Base-by-base conservation (phyloP, 2,329 filamentous ascomycete species). In the Sporothrix variecibatus region DNA sequence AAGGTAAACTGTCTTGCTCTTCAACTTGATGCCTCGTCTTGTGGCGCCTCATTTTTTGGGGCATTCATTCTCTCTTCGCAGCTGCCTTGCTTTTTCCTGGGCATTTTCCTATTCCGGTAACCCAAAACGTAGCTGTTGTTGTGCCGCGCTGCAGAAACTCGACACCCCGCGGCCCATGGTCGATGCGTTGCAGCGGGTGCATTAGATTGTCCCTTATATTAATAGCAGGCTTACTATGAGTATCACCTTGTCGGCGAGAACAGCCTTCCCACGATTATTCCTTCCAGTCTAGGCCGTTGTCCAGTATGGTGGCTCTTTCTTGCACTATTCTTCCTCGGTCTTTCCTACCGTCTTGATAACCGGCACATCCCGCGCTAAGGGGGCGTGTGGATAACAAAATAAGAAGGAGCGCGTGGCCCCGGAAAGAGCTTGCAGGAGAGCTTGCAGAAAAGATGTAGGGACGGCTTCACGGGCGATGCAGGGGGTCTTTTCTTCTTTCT, bases 381-480 rank as follows among this genome's bases (percentile, higher is more conserved):
- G 38, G 53, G 65, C 9, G 69, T 38, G 31, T 23, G 31, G 12
- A 60, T 28, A 49, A 62, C 8, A n/a, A 60, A 5, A 2, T 1
- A 15, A n/a, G 17, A 60, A 71, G 69, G 31, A 71, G 46, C 17
- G 51, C 69, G n/a, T 62, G 31, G 67, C 4, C 56, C 31, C 28
- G 20, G 26, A 68, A 68, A 51, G 65, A 68, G 65, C 40, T 51
- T 68, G 65, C 64, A 68, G 64, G 8, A 53, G 31, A 38, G 46
- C 26, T 23, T 23, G 26, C 43, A 56, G 28, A 62, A 31, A 28
- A 43, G 11, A 43, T 11, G 11, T 28, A 46, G 11, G 31, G 64
- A 53, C 67, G 67, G 67, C n/a, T n/a, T n/a, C 28, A 71, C 53
- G 17, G 53, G n/a, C 34, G 23, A 71, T 62, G 69, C 51, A 62